Base-by-base conservation (phyloP, 352 stramenopile genomes). In the Globisporangium nunn region DNA sequence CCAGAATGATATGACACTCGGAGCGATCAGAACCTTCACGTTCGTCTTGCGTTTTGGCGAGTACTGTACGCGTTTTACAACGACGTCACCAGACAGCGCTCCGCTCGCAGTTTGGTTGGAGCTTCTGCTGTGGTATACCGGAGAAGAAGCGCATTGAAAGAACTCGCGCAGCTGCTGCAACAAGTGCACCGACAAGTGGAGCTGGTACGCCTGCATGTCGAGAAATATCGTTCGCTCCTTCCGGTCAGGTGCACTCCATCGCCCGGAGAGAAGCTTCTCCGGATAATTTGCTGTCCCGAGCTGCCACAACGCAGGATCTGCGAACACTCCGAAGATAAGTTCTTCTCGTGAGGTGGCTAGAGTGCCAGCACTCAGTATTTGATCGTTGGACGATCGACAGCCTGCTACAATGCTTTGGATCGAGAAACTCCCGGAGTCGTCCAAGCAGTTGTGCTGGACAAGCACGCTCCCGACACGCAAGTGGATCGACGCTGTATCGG, bases 231-330 rank as follows among this genome's bases (percentile, higher is more conserved):
- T 81, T 41, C 66, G 57, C 39, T 86, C 72, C 1, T 57, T 59
- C 6, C 33, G 23, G 6, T 72, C 57, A 10, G 63, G 62, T 50
- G 68, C 68, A 49, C 63, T 72, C 83, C 83, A 93, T 10, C 76
- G 63, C 39, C 69, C 72, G 43, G 73, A 73, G 43, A 93, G 47
- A 6, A 91, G 35, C 37, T 86, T 88, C 28, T 91, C 78, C 14
- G 78, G 75, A 40, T 85, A 85, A 30, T 87, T 92, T 15, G 88
- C 78, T 12, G 87, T 71, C 40, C 66, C 62, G 10, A 90, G 45
- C 63, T 91, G 81, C 84, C 84, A 93, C 39, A 83, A 57, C 23
- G 62, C 71, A 56, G 84, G 84, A 46, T 93, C 84, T 15, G 59
- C 68, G 60, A 81, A 75, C 6, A 71, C 74, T 14, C 79, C 84